A percentile compares a stretch with the other conserved stretches of the same genome.
phyloP scores from a whole-genome alignment of 306 rosid genomes.

The Rosa chinensis region DNA sequence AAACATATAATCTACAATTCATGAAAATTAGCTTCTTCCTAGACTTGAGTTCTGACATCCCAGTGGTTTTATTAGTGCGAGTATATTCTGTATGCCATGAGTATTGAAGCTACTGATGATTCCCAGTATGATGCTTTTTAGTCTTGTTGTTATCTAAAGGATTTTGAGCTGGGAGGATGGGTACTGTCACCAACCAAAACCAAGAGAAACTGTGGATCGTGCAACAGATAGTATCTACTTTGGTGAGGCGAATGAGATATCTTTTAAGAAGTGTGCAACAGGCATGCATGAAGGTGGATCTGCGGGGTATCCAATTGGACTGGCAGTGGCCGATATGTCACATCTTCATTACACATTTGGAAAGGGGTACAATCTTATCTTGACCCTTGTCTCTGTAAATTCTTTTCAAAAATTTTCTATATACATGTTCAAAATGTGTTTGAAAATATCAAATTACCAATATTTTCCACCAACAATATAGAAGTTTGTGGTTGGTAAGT shows the following conservation, averaged over 20 bases:
- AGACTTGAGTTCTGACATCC: neutral
- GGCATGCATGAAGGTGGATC: slow-evolving; percentile 25
- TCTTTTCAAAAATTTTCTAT: neutral
- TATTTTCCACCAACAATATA: neutral
- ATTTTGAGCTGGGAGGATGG: slow-evolving; percentile 85
- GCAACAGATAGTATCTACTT: slow-evolving; percentile 34
- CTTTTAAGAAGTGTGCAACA: slow-evolving; percentile 39
- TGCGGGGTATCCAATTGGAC: slow-evolving; percentile 43
- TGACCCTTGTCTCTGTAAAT: slow-evolving; percentile 9
- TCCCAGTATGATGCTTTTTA: slow-evolving; percentile 22
- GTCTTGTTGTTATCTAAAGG: slow-evolving; percentile 41
- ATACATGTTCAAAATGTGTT: neutral
- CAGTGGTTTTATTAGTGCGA: neutral
- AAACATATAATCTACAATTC: neutral
- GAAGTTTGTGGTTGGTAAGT: neutral
- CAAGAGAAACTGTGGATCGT: slow-evolving; percentile 36
- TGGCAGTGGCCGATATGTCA: slow-evolving; percentile 62
- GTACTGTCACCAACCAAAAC: slow-evolving; percentile 47
- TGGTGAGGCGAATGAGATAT: slow-evolving; percentile 25
- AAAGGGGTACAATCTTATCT: slow-evolving; percentile 64
- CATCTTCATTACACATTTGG: slow-evolving; percentile 58
- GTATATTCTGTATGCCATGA: neutral
- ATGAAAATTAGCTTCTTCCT: neutral
- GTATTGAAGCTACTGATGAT: slow-evolving; percentile 16
- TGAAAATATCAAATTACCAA: neutral